Conservation (phyloP, 2,329 filamentous ascomycete species). For the Ophiostoma sp. region DNA sequence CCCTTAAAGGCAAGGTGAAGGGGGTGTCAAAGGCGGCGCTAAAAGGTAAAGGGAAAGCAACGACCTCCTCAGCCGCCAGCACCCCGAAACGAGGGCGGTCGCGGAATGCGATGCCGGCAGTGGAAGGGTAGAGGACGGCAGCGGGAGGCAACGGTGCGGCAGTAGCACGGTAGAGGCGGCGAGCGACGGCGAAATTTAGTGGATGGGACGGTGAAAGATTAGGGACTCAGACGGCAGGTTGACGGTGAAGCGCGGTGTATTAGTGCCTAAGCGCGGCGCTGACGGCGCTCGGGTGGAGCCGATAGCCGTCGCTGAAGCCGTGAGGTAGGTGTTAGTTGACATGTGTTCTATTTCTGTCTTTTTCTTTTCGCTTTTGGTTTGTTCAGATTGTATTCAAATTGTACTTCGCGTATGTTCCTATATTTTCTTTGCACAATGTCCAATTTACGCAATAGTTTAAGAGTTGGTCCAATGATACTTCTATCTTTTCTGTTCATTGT, state of each 20-base stretch:
- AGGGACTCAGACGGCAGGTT: too few species aligned
- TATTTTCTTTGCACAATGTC: background rate
- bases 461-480: background rate
- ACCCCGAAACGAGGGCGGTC: conserved; percentile 8
- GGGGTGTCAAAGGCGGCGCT: background rate
- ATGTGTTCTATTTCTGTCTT: background rate
- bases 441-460: too few species aligned
- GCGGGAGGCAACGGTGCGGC: background rate
- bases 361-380: background rate
- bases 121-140: background rate
- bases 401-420: background rate
- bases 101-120: background rate
- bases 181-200: background rate
- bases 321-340: background rate
- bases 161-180: too few species aligned
- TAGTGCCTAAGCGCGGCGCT: background rate
- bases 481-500: background rate
- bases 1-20: background rate
- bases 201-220: background rate
- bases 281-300: conserved; percentile 18
- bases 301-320: conserved; percentile 9
- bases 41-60: background rate
- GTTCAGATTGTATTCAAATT: background rate
- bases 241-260: background rate
- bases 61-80: background rate